Percentiles rank a stretch among this genome's conserved stretches.
phyloP scores from a whole-genome alignment of 1,284 basidiomycete species.

The Ustilago vetiveriae region DNA sequence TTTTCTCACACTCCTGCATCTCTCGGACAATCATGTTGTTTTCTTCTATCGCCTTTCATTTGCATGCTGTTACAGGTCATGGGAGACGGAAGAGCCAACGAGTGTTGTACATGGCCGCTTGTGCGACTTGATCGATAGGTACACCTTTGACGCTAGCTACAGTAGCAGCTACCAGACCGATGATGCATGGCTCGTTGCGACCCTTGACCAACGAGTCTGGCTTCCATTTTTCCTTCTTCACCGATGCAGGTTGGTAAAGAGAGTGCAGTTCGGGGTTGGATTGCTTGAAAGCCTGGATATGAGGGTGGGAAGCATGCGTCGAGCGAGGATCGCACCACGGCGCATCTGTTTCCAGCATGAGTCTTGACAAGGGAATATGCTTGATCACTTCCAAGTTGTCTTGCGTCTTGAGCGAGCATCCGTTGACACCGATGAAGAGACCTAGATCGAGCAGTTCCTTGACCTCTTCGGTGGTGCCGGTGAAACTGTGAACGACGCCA shows the following conservation, averaged over 20 bases:
- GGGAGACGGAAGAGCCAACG: slow-evolving; percentile 52
- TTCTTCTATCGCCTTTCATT: not conserved
- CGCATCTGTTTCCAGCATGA: slow-evolving; percentile 79
- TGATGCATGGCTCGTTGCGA: slow-evolving; percentile 80
- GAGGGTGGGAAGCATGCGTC: slow-evolving; percentile 77
- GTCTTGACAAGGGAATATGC: slow-evolving; percentile 74
- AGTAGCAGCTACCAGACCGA: slow-evolving; percentile 81
- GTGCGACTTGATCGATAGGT: slow-evolving; percentile 73
- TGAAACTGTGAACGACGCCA: slow-evolving; percentile 84
- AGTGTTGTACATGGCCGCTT: slow-evolving; percentile 51
- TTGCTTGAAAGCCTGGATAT: slow-evolving; percentile 72
- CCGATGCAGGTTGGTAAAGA: slow-evolving; percentile 72
- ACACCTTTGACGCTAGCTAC: slow-evolving; percentile 74
- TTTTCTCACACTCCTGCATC: not conserved
- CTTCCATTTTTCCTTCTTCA: slow-evolving; percentile 76
- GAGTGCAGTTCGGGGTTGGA: slow-evolving; percentile 68
- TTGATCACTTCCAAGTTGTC: slow-evolving; percentile 76
- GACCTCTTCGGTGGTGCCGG: slow-evolving; percentile 77
- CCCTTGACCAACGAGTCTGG: slow-evolving; percentile 79
- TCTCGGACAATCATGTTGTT: slow-evolving; percentile 19
- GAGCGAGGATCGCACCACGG: slow-evolving; percentile 81
- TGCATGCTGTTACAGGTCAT: too few relatives aligned
- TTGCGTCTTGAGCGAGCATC: slow-evolving; percentile 83
- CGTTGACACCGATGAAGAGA: slow-evolving; percentile 76
- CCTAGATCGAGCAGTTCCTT: slow-evolving; percentile 73